phyloP scores from a whole-genome alignment of 208 protist species.

The Endotrypanum monterogeii region DNA sequence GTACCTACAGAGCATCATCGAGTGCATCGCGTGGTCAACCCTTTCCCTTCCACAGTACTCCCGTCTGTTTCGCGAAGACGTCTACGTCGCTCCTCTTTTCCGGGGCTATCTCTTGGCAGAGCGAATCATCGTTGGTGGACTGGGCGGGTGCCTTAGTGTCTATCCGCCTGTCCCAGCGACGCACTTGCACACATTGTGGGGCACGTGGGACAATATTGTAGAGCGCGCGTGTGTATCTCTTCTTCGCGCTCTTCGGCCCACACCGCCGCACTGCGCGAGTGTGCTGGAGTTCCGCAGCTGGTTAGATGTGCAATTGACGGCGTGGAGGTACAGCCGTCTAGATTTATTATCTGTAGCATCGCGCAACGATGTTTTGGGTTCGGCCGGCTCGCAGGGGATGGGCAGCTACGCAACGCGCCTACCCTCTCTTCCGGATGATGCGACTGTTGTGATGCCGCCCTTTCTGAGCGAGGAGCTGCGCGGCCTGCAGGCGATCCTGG shows the following conservation, averaged over 20 bases:
- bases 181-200: slow-evolving; percentile 93
- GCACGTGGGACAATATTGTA: slow-evolving; percentile 80
- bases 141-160: slow-evolving; percentile 93
- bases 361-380: neutral
- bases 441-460: slow-evolving; percentile 54
- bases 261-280: slow-evolving; percentile 50
- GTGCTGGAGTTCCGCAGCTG: slow-evolving; percentile 81
- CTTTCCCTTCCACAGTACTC: slow-evolving; percentile 81
- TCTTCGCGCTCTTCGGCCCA: slow-evolving; percentile 52
- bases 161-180: slow-evolving; percentile 93
- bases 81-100: slow-evolving; percentile 97
- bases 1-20: slow-evolving; percentile 98
- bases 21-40: slow-evolving; percentile 98
- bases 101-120: slow-evolving; percentile 98
- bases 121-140: slow-evolving; percentile 91
- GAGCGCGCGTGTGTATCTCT: slow-evolving; percentile 72
- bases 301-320: slow-evolving; percentile 66
- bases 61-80: slow-evolving; percentile 92
- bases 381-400: neutral
- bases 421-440: slow-evolving; percentile 30
- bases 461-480: slow-evolving; percentile 80
- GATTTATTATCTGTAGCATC: slow-evolving; percentile 18
- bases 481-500: slow-evolving; percentile 55
- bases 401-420: slow-evolving; percentile 7
- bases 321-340: slow-evolving; percentile 69